phyloP scores from a whole-genome alignment of 805 yeast species.

The Komagataella ulmi region DNA sequence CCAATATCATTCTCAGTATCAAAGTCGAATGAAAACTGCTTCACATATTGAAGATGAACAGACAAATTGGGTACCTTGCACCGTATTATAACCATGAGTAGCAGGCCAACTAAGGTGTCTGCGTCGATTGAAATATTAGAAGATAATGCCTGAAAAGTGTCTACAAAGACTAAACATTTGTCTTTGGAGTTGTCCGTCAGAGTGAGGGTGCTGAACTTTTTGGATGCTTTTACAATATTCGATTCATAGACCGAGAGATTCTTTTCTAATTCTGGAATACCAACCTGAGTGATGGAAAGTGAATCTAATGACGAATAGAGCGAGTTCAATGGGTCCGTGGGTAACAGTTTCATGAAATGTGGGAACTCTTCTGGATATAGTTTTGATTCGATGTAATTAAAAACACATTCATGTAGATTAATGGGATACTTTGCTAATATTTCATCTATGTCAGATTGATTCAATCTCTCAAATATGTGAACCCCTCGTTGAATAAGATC shows the following conservation, averaged over 20 bases:
- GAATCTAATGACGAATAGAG: conserved; percentile 22
- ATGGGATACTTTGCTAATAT: conserved; percentile 18
- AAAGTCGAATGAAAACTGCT: conserved; percentile 34
- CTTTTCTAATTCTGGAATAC: conserved; percentile 17
- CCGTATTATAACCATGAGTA: conserved; percentile 58
- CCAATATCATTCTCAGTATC: conserved; percentile 37
- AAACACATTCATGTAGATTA: conserved; percentile 41
- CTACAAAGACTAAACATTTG: conserved; percentile 34
- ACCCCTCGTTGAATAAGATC: conserved; percentile 17
- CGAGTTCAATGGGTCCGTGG: conserved; percentile 7
- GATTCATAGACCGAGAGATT: conserved; percentile 23
- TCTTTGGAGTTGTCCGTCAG: conserved; percentile 30
- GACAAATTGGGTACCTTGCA: conserved; percentile 45
- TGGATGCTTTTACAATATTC: conserved; percentile 32
- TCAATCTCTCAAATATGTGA: conserved; percentile 18
- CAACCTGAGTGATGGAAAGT: conserved; percentile 38
- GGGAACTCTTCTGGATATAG: conserved; percentile 41
- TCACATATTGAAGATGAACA: conserved; percentile 53
- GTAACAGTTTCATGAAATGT: conserved; percentile 13
- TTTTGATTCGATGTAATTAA: conserved; percentile 59
- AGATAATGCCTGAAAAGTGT: conserved; percentile 41
- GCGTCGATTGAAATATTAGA: conserved; percentile 45
- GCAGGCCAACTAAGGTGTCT: conserved; percentile 61
- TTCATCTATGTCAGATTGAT: conserved; percentile 13
- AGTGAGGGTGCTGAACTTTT: conserved; percentile 32